phyloP scores from a whole-genome alignment of 73 alveolate species.

The Paramecium bursaria region DNA sequence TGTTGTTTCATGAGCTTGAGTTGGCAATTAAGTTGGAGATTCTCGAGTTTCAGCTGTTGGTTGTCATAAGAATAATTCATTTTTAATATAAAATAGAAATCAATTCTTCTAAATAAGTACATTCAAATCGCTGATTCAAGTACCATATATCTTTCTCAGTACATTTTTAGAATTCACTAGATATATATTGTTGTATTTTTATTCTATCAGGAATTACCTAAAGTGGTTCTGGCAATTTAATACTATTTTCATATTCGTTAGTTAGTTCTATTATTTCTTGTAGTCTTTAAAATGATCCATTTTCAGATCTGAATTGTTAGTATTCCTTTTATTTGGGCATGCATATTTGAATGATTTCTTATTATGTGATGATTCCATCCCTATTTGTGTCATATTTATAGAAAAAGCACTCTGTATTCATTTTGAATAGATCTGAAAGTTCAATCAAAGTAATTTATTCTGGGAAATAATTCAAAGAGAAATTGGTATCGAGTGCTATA shows the following conservation, averaged over 20 bases:
- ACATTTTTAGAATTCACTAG: not conserved
- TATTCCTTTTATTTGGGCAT: slow-evolving; percentile 14
- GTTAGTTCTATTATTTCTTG: slow-evolving; percentile 20
- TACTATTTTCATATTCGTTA: slow-evolving; percentile 14
- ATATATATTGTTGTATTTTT: slow-evolving; percentile 7
- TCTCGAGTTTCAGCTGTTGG: no score
- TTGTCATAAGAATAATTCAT: no score
- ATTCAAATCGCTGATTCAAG: slow-evolving; percentile 38
- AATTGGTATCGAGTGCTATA: slow-evolving; percentile 7
- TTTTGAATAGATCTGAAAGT: not conserved
- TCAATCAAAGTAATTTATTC: slow-evolving; percentile 8
- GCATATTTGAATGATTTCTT: slow-evolving; percentile 1
- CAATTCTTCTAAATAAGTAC: not conserved
- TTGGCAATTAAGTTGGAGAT: no score
- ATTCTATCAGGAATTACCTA: not conserved
- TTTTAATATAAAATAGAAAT: no score
- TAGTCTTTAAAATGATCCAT: slow-evolving; percentile 6
- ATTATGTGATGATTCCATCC: slow-evolving; percentile 27
- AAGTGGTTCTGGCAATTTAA: not conserved
- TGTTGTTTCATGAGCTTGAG: no score
- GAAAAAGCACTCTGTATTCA: not conserved
- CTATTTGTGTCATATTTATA: slow-evolving; percentile 15
- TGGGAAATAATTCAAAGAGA: slow-evolving; percentile 25
- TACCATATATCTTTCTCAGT: slow-evolving; percentile 52
- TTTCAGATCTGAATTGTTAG: not conserved